Evolutionary conservation across 2,329 filamentous ascomycete genomes (phyloP).

Genomic region (Botrytis hyacinthi): DNA sequence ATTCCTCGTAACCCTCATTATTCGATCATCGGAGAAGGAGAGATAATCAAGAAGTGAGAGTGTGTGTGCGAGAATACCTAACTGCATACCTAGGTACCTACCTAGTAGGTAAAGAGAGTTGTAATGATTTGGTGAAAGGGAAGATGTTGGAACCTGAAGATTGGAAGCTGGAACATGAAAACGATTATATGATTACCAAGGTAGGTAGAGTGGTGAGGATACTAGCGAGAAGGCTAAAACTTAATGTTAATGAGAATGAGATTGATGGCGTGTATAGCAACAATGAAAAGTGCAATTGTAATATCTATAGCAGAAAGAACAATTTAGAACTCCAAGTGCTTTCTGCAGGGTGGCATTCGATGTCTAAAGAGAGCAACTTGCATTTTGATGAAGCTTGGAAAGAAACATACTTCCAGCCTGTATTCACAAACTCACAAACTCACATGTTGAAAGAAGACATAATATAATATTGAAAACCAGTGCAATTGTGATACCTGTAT

Average conservation of each 20-base stretch:
- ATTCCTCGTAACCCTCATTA: too few species aligned
- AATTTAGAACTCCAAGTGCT: not conserved
- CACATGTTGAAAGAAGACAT: not conserved
- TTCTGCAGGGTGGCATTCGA: too few species aligned
- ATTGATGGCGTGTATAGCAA: not conserved
- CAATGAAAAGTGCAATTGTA: not conserved
- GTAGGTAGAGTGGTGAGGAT: not conserved
- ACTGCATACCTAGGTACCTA: too few species aligned
- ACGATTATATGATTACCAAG: not conserved
- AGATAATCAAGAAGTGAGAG: too few species aligned
- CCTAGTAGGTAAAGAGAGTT: too few species aligned
- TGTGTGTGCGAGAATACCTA: too few species aligned
- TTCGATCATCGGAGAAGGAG: too few species aligned
- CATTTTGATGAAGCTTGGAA: not conserved
- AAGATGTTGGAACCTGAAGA: too few species aligned
- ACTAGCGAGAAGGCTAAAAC: not conserved
- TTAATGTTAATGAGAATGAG: not conserved
- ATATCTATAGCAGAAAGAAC: not conserved
- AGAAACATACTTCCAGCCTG: not conserved
- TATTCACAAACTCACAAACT: not conserved
- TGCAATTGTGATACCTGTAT: not conserved
- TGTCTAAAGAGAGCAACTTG: not conserved
- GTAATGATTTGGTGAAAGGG: too few species aligned
- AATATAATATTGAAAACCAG: not conserved
- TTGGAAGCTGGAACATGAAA: too few species aligned